These are phyloP conservation scores for Oryza glaberrima DNA, from an alignment of 176 grass and related monocot genomes.

Conservation along the genomic window DNA sequence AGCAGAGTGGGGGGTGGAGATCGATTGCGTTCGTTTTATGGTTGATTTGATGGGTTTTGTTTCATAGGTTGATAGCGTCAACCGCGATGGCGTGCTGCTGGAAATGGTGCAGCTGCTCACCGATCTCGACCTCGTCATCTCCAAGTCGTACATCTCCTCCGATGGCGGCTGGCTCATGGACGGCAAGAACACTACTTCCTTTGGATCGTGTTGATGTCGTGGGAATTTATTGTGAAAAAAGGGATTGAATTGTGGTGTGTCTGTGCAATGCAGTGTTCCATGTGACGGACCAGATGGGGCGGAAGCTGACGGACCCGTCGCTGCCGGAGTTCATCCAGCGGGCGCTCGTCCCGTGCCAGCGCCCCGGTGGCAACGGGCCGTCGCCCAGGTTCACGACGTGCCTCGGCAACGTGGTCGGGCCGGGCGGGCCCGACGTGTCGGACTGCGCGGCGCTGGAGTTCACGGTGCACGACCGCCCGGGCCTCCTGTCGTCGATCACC, in stretches of 20 bases:
- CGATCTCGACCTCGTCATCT: constrained; percentile 86
- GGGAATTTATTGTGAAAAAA: background rate
- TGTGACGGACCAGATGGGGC: constrained; percentile 72
- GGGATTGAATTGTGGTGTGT: background rate
- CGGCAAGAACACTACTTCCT: constrained; percentile 21
- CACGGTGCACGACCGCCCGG: constrained; percentile 61
- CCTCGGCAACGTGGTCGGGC: constrained; percentile 63
- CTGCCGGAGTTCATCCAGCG: constrained; percentile 60
- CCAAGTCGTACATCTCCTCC: constrained; percentile 87
- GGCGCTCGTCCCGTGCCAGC: constrained; percentile 41
- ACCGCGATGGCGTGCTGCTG: constrained; percentile 74
- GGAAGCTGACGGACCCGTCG: constrained; percentile 62
- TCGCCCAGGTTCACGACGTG: constrained; percentile 56
- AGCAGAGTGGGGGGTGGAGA: background rate
- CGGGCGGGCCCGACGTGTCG: constrained; percentile 47
- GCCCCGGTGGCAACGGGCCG: background rate
- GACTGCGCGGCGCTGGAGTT: constrained; percentile 69
- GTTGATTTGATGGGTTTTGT: background rate
- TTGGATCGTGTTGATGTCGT: background rate
- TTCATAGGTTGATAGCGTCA: constrained; percentile 65
- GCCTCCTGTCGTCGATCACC: constrained; percentile 64
- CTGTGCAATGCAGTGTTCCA: constrained; percentile 68
- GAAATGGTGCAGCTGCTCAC: constrained; percentile 88
- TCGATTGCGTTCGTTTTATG: background rate
- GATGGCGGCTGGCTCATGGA: constrained; percentile 91